These are phyloP conservation scores for Suillus clintonianus DNA, from an alignment of 768 basidiomycete species.

Conservation along the genomic window DNA sequence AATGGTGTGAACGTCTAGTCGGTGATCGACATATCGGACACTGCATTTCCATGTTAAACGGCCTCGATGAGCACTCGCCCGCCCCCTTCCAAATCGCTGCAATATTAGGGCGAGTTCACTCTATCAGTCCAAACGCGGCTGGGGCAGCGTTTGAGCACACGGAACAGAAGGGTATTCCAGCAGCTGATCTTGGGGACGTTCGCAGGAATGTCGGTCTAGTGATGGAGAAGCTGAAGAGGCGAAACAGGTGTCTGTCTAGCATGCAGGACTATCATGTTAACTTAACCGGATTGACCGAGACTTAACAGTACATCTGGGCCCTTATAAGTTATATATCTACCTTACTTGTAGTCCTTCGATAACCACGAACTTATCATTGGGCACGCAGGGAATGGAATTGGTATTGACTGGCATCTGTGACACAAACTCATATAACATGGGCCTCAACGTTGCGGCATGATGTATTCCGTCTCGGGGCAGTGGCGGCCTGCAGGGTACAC, in stretches of 20 bases:
- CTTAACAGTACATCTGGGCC: too few relatives aligned
- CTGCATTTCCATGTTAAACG: background rate
- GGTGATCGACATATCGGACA: background rate
- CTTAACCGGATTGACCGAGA: background rate
- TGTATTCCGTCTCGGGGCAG: too few relatives aligned
- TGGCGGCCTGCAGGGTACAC: too few relatives aligned
- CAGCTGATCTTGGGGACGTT: background rate
- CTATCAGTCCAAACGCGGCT: background rate
- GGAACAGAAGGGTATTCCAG: too few relatives aligned
- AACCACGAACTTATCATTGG: too few relatives aligned
- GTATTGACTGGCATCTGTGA: too few relatives aligned
- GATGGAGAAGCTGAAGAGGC: background rate
- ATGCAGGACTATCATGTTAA: background rate
- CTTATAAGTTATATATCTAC: too few relatives aligned
- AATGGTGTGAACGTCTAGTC: background rate
- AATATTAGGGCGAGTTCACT: background rate
- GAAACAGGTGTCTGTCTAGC: background rate
- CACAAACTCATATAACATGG: too few relatives aligned
- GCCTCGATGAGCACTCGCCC: background rate
- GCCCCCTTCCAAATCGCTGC: background rate
- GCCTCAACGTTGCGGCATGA: too few relatives aligned
- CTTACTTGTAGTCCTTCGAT: too few relatives aligned
- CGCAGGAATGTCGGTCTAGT: background rate
- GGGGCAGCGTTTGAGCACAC: background rate
- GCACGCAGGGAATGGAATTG: too few relatives aligned